Evolutionary conservation across 805 yeast species (phyloP), one percentile per base, ranked within the genome.

Genomic region (Sugiyamaella chiloensis): DNA sequence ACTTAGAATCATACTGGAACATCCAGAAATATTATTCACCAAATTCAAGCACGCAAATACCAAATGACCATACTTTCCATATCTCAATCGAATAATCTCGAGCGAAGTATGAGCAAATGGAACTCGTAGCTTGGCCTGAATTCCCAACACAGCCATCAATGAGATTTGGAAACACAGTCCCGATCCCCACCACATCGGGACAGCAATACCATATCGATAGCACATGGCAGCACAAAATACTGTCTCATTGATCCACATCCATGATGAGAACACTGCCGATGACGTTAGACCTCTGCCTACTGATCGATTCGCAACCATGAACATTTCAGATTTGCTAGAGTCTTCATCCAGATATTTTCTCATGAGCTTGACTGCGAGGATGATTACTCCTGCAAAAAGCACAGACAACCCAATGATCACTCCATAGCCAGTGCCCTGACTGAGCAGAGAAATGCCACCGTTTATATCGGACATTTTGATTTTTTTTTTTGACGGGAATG

Each of bases 81-180:
- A 86, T 55, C 95, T 73, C 1, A 78, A 78, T 57, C 75, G 78
- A 55, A 86, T 73, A 51, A 86, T 80, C 66, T 86, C 95, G 58
- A 85, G 70, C 61, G 81, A 85, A 2, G 95, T 85, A 66, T 86
- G 95, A 2, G 88, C 87, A 47, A 78, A 79, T 9, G 95, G 95
- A 16, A 91, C 91, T 48, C 78, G 74, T 61, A 81, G 83, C 64
- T 86, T 87, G 24, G 85, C 85, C 61, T 83, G 83, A 52, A 86
- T 84, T 17, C 90, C 93, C 47, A 85, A 65, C 48, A 83, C 78
- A 2, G 88, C 82, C 64, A 86, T 85, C 32, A 85, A 68, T 14
- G 84, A 79, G 54, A 85, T 81, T 62, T 86, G 95, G 54, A 82
- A 81, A 45, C 85, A 74, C 5, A 90, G 89, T 60, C 93, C 95